Evolutionary conservation across 306 rosid genomes (phyloP).

Genomic region (Prunus armeniaca): DNA sequence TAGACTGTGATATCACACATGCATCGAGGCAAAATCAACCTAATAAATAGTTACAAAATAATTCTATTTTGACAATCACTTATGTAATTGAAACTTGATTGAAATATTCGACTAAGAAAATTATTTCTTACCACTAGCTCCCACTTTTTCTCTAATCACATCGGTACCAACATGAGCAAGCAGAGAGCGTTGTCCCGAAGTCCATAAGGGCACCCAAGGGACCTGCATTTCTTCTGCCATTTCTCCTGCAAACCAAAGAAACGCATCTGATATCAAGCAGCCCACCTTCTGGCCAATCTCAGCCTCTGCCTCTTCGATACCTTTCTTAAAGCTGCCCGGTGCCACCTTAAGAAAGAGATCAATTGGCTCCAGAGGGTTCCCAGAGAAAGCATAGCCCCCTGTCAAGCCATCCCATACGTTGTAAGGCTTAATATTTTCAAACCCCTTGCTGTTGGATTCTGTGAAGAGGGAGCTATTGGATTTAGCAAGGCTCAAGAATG

Average conservation of each 20-base stretch:
- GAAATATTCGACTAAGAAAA: neutral
- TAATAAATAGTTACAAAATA: too few relatives aligned
- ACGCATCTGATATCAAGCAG: slow-evolving; percentile 68
- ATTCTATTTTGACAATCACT: too few relatives aligned
- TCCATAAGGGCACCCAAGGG: slow-evolving; percentile 81
- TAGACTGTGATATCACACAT: neutral
- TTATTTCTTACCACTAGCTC: slow-evolving; percentile 14
- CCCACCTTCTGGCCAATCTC: slow-evolving; percentile 34
- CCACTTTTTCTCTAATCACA: slow-evolving; percentile 22
- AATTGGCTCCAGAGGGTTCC: slow-evolving; percentile 26
- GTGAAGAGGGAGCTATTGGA: slow-evolving; percentile 35
- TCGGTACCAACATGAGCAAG: slow-evolving; percentile 35
- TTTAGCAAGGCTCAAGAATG: slow-evolving; percentile 46
- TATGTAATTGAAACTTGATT: neutral
- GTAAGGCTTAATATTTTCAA: slow-evolving; percentile 30
- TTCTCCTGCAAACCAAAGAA: slow-evolving; percentile 57
- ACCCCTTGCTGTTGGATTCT: neutral
- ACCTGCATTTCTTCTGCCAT: slow-evolving; percentile 43
- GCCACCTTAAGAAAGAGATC: slow-evolving; percentile 35
- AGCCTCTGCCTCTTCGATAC: slow-evolving; percentile 31
- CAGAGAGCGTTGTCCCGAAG: slow-evolving; percentile 58
- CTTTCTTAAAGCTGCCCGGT: slow-evolving; percentile 33
- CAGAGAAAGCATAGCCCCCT: slow-evolving; percentile 25
- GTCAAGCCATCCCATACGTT: slow-evolving; percentile 59
- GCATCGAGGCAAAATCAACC: too few relatives aligned